phyloP scores from a whole-genome alignment of 1,139 yeast genomes.

The Hemisphaericaspora lyxosophila region DNA sequence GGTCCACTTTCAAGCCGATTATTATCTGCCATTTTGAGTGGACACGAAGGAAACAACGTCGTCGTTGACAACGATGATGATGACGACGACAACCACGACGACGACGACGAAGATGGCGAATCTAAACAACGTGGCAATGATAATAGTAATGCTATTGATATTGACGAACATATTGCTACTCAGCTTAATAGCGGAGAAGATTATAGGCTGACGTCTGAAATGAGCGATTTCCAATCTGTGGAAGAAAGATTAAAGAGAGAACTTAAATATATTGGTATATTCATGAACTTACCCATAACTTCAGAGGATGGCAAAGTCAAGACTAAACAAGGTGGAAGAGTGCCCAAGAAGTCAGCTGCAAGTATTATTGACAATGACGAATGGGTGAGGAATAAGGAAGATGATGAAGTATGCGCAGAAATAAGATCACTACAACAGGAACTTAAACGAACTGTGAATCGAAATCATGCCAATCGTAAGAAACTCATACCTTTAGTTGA shows the following conservation, averaged over 20 bases:
- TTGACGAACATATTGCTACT: conserved; percentile 38
- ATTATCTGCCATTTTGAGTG: conserved; percentile 72
- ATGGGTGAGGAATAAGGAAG: conserved; percentile 83
- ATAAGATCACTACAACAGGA: conserved; percentile 71
- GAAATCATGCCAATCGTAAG: conserved; percentile 69
- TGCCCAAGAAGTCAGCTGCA: conserved; percentile 20
- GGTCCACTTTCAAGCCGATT: conserved; percentile 91
- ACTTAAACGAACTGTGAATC: conserved; percentile 57
- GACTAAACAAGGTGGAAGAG: conserved; percentile 23
- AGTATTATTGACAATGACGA: conserved; percentile 60
- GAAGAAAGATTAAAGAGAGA: conserved; percentile 89
- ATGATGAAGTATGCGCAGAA: conserved; percentile 91
- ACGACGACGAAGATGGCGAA: conserved; percentile 11
- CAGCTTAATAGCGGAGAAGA: conserved; percentile 37
- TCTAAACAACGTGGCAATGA: no score
- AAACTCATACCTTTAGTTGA: conserved; percentile 72
- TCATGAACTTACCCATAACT: conserved; percentile 57
- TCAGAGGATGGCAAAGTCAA: conserved; percentile 23
- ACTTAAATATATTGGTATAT: conserved; percentile 85
- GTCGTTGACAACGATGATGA: conserved; percentile 28
- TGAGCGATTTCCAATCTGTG: conserved; percentile 67
- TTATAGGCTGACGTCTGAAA: conserved; percentile 34
- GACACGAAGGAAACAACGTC: conserved; percentile 39
- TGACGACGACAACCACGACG: conserved; percentile 15
- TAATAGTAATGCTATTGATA: conserved; percentile 12